These are phyloP conservation scores for Candida oleophila DNA, from an alignment of 805 yeast genomes.

Conservation along the genomic window DNA sequence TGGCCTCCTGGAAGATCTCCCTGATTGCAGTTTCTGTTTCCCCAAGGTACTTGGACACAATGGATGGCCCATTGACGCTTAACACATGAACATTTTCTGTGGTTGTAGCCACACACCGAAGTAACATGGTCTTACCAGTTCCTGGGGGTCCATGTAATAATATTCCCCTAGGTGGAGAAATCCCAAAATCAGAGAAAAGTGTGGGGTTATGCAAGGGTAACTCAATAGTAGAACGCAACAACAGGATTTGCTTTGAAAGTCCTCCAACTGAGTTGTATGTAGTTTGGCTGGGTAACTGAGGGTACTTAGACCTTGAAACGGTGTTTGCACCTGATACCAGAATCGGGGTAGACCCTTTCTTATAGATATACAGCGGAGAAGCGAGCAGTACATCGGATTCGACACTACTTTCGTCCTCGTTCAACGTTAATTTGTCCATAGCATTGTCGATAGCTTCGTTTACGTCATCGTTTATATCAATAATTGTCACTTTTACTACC, in stretches of 20 bases:
- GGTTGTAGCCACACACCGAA: conserved; percentile 70
- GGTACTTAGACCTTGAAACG: conserved; percentile 33
- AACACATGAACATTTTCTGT: conserved; percentile 81
- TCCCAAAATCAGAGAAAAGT: conserved; percentile 79
- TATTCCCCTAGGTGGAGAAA: conserved; percentile 92
- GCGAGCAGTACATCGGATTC: conserved; percentile 19
- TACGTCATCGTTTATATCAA: conserved; percentile 27
- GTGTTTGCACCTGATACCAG: conserved; percentile 6
- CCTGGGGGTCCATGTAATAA: conserved; percentile 96
- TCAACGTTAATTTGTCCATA: conserved; percentile 33
- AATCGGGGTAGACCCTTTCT: conserved; percentile 16
- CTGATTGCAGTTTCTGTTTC: conserved; percentile 89
- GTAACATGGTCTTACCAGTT: conserved; percentile 89
- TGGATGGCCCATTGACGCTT: conserved; percentile 85
- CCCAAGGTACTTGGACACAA: conserved; percentile 89
- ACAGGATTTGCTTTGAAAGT: conserved; percentile 56
- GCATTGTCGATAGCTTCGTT: conserved; percentile 34
- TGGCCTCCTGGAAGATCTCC: conserved; percentile 80
- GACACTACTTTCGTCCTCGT: conserved; percentile 13
- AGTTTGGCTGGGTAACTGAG: conserved; percentile 41
- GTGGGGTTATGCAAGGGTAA: conserved; percentile 79
- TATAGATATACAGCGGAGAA: conserved; percentile 50
- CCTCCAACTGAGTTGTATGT: conserved; percentile 75
- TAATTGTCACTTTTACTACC: conserved; percentile 20
- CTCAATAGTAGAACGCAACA: conserved; percentile 65